Percentiles rank a stretch among this genome's conserved stretches.
Evolutionary conservation across 2,329 filamentous ascomycete species (phyloP).

Genomic region (Trichoderma lentiforme): DNA sequence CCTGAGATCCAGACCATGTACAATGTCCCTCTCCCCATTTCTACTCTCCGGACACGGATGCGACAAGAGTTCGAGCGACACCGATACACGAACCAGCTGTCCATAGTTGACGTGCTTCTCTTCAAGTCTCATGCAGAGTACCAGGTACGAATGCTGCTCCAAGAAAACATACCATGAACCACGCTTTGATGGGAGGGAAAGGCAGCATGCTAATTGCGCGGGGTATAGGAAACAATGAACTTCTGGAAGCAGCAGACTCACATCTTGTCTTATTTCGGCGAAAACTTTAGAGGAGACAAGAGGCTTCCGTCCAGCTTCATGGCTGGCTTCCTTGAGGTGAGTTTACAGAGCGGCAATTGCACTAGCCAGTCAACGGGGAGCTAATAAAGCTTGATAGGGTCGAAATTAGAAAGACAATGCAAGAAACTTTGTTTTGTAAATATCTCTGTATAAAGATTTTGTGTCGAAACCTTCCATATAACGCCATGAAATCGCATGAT

Average conservation of each 20-base stretch:
- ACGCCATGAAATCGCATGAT: slow-evolving; percentile 31
- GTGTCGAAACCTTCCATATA: slow-evolving; percentile 29
- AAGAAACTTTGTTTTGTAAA: slow-evolving; percentile 33
- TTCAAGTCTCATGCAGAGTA: slow-evolving; percentile 91
- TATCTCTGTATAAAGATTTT: slow-evolving; percentile 31
- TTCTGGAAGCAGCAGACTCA: slow-evolving; percentile 98
- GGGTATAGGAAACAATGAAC: slow-evolving; percentile 85
- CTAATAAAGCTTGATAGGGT: slow-evolving; percentile 39
- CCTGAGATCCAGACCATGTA: slow-evolving; percentile 98
- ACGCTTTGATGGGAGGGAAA: background rate
- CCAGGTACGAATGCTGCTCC: slow-evolving; percentile 60
- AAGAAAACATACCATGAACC: background rate
- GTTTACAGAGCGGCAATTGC: slow-evolving; percentile 28
- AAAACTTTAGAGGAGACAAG: slow-evolving; percentile 72
- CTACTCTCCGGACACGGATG: slow-evolving; percentile 85
- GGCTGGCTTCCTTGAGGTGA: slow-evolving; percentile 88
- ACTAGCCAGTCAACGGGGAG: background rate
- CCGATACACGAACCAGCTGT: slow-evolving; percentile 86
- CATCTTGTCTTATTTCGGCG: slow-evolving; percentile 93
- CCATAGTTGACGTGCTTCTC: slow-evolving; percentile 82
- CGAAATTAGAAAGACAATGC: slow-evolving; percentile 48
- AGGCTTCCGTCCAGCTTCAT: slow-evolving; percentile 88
- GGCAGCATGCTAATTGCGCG: slow-evolving; percentile 9
- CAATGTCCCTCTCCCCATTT: slow-evolving; percentile 82
- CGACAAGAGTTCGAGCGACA: slow-evolving; percentile 96